These are phyloP conservation scores for Caloboletus firmus DNA, from an alignment of 1,284 basidiomycete species.

Conservation along the genomic window DNA sequence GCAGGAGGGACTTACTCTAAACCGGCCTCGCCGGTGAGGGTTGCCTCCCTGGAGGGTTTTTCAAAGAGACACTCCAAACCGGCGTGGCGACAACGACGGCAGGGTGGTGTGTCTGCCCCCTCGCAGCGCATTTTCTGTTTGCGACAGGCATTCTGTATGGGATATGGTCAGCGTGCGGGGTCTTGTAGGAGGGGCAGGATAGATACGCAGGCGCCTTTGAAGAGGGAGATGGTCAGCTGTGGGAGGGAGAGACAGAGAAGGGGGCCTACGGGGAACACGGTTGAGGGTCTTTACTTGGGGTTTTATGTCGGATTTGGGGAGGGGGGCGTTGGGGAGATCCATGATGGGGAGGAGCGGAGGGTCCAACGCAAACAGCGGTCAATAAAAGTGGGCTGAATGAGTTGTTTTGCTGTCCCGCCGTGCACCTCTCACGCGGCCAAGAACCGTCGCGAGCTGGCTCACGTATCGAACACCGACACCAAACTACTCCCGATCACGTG, in stretches of 20 bases:
- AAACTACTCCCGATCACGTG: constrained; percentile 1
- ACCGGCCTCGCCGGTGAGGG: constrained; percentile 82
- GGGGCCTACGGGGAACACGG: constrained; percentile 72
- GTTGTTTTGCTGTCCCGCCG: no score
- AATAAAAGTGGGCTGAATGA: background rate
- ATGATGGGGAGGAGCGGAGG: background rate
- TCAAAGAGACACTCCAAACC: constrained; percentile 87
- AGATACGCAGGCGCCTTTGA: constrained; percentile 72
- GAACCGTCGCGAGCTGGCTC: background rate
- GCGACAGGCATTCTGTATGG: constrained; percentile 71
- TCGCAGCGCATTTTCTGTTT: constrained; percentile 89
- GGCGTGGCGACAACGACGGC: constrained; percentile 83
- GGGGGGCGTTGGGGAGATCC: constrained; percentile 35
- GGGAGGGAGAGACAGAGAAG: constrained; percentile 17
- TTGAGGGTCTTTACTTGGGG: constrained; percentile 73
- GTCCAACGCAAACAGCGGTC: background rate
- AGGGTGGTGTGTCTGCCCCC: constrained; percentile 89
- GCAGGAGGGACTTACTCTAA: constrained; percentile 64
- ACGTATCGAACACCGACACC: background rate
- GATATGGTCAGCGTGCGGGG: constrained; percentile 9
- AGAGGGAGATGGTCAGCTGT: constrained; percentile 12
- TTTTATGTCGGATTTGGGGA: constrained; percentile 60
- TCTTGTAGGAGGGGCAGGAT: background rate
- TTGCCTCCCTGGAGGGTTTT: constrained; percentile 82
- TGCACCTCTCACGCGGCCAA: background rate